Base-by-base conservation (phyloP, 1,139 yeast species). In the Candida glucosophila region DNA sequence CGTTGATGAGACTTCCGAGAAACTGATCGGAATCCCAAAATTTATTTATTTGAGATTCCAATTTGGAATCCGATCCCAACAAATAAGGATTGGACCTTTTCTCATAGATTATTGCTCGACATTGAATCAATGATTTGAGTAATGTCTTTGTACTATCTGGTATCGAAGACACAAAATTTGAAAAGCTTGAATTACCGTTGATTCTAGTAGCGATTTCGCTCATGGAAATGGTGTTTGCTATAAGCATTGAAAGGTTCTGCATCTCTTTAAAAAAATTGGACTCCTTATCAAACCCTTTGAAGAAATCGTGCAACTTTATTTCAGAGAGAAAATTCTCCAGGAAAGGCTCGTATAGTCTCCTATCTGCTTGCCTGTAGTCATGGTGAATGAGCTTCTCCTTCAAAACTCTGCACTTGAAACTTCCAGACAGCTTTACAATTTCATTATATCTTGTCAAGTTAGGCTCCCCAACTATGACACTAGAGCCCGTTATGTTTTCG, bases 191-290 rank as follows among this genome's bases (percentile, higher is more conserved):
- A 6, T 36, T 39, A 2, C 68, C 68, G 15, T 52, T 53, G 5
- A 65, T 40, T 36, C 85, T 58, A 1, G 72, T 55, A 0, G 74
- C 43, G 15, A 74, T 65, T 41, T 77, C 85, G 26, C 59, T 47
- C 67, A 73, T 65, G 24, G 68, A 61, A 16, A 77, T 60, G 0
- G 80, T 72, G 35, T 74, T 67, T 33, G 75, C 76, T 39, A 76
- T 49, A 29, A 67, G 26, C 17, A 44, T 23, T 22, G 59, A 38
- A 37, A 53, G 24, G 32, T 48, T 40, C 28, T 33, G 37, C 21
- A 53, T 31, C 12, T 35, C 24, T 29, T 50, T 41, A 27, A 52
- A 49, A 22, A 37, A 43, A 14, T 37, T 32, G 12, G 38, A 39
- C 15, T 28, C 31, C 9, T 34, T 35, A 6, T 35, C 37, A 6